Conservation (phyloP, 192 early-diverging fungal species). For the Radiomyces spectabilis region DNA sequence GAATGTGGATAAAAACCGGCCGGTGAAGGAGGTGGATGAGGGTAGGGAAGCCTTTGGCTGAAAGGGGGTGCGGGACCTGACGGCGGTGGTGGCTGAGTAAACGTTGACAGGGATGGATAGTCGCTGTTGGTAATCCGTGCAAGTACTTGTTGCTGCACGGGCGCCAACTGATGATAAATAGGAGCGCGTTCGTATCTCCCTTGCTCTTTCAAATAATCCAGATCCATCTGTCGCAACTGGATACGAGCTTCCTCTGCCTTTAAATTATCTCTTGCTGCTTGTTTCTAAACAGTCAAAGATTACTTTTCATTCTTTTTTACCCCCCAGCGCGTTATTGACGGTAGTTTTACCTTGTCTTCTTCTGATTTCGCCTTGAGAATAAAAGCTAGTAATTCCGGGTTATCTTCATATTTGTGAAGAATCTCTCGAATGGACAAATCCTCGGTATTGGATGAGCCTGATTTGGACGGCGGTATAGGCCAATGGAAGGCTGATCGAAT, state of each 20-base stretch:
- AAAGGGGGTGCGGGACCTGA: no score
- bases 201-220: constrained; percentile 18
- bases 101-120: background rate
- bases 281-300: constrained; percentile 12
- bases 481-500: no score
- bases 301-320: no score
- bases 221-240: constrained; percentile 19
- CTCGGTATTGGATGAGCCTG: no score
- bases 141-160: no score
- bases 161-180: no score
- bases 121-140: no score
- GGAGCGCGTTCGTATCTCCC: no score
- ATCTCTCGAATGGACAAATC: no score
- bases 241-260: constrained; percentile 22
- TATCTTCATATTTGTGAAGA: constrained; percentile 6
- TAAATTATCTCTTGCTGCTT: constrained; percentile 18
- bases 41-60: no score
- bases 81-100: background rate
- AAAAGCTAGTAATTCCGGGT: constrained; percentile 7
- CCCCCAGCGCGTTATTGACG: no score
- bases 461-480: no score
- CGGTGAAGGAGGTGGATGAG: constrained; percentile 13
- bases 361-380: constrained; percentile 11
- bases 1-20: constrained; percentile 19
- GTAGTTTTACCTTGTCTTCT: constrained; percentile 21